phyloP scores from a whole-genome alignment of 2,329 filamentous ascomycete species.

The Metarhizium brunneum region DNA sequence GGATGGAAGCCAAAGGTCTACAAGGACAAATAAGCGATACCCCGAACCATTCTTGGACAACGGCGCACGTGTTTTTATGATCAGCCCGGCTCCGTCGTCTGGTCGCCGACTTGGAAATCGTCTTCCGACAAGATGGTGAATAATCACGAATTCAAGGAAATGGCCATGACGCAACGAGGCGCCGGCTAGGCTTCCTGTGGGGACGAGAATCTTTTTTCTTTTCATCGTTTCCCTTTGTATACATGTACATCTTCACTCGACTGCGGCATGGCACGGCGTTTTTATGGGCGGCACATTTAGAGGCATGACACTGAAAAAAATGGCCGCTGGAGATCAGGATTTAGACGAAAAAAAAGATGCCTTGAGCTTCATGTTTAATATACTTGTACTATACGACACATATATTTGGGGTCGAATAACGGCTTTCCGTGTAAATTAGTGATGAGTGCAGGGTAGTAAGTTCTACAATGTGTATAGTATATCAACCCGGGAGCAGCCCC shows the following conservation, averaged over 20 bases:
- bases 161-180: neutral
- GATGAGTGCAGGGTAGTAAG: neutral
- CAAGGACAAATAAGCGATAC: constrained; percentile 57
- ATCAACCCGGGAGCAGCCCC: no score
- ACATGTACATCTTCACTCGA: constrained; percentile 45
- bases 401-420: neutral
- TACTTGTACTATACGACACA: constrained; percentile 10
- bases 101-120: no score
- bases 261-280: constrained; percentile 45
- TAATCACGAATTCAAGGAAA: neutral
- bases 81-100: no score
- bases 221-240: constrained; percentile 19
- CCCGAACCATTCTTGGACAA: no score
- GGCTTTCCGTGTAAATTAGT: constrained; percentile 3
- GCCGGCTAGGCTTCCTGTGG: neutral
- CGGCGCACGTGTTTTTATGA: no score
- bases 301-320: constrained; percentile 8
- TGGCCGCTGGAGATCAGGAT: constrained; percentile 19
- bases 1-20: constrained; percentile 95
- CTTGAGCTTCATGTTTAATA: constrained; percentile 6
- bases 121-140: neutral
- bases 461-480: neutral
- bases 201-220: neutral
- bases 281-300: constrained; percentile 16
- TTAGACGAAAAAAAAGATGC: constrained; percentile 8